A percentile compares a stretch with the other conserved stretches of the same genome.
Evolutionary conservation across 441 rosid species (phyloP).

Genomic region (Jatropha podagrica): DNA sequence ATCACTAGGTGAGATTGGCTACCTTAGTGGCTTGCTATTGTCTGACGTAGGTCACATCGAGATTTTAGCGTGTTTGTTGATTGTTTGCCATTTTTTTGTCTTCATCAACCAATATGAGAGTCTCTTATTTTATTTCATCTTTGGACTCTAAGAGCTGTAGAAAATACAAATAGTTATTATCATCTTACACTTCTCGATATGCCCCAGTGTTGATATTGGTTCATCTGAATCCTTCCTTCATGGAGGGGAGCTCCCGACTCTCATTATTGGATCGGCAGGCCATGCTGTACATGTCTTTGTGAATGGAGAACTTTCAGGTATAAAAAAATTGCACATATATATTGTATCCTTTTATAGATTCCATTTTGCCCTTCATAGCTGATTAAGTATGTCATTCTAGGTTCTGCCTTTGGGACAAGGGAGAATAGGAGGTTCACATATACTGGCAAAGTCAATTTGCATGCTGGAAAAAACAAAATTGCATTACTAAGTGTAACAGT

Average conservation of each 20-base stretch:
- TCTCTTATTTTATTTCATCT: background rate
- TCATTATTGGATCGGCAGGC: slow-evolving; percentile 78
- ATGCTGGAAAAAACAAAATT: slow-evolving; percentile 75
- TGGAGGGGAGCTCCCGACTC: slow-evolving; percentile 88
- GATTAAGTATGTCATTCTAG: slow-evolving; percentile 33
- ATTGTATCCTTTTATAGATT: background rate
- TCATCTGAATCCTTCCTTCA: slow-evolving; percentile 78
- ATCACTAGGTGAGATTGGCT: slow-evolving; percentile 71
- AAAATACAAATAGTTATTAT: background rate
- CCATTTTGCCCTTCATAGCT: slow-evolving; percentile 7
- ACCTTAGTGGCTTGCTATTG: background rate
- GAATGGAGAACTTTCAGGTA: slow-evolving; percentile 92
- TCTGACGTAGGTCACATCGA: background rate
- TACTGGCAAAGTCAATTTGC: slow-evolving; percentile 75
- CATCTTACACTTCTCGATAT: slow-evolving; percentile 17
- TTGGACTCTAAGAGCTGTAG: background rate
- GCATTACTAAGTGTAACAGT: slow-evolving; percentile 92
- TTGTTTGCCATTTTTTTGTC: background rate
- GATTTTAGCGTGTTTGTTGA: background rate
- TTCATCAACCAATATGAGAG: background rate
- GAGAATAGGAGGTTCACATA: slow-evolving; percentile 70
- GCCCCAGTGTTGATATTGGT: slow-evolving; percentile 68
- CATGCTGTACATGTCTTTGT: slow-evolving; percentile 92
- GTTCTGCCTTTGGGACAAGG: slow-evolving; percentile 88
- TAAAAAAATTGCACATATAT: background rate